Percentiles rank a stretch among this genome's conserved stretches.
These are phyloP conservation scores for Hericium rajendrae DNA, from an alignment of 768 basidiomycete species.

Conservation along the genomic window DNA sequence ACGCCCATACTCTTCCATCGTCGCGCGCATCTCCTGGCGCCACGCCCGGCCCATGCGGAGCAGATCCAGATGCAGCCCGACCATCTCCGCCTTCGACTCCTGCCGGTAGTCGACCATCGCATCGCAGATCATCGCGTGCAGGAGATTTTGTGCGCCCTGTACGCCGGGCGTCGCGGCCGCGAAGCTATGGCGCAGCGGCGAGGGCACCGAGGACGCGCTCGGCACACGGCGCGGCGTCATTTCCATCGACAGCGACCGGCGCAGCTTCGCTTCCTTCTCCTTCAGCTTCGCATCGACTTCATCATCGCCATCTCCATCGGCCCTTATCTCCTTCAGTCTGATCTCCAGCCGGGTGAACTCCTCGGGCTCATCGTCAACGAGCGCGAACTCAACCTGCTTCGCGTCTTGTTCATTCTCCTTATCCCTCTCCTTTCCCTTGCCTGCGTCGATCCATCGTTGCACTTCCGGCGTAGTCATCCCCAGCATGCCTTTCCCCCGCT, in stretches of 20 bases:
- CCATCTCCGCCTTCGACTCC: constrained; percentile 64
- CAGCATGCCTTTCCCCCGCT: constrained; percentile 19
- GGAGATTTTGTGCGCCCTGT: constrained; percentile 44
- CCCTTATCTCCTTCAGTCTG: constrained; percentile 21
- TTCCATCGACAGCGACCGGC: constrained; percentile 29
- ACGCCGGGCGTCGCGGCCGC: constrained; percentile 29
- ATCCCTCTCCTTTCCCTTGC: constrained; percentile 20
- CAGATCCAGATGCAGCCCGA: constrained; percentile 65
- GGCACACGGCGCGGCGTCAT: constrained; percentile 43
- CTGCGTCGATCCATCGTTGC: constrained; percentile 39
- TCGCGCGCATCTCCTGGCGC: constrained; percentile 51
- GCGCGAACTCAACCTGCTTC: constrained; percentile 31
- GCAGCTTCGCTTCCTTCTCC: constrained; percentile 25
- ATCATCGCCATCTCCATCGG: constrained; percentile 33
- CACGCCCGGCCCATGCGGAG: constrained; percentile 62
- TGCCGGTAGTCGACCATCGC: constrained; percentile 66
- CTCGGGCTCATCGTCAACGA: constrained; percentile 26
- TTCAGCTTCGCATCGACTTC: constrained; percentile 30
- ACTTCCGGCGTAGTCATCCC: constrained; percentile 47
- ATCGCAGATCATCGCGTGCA: constrained; percentile 57
- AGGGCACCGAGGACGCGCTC: constrained; percentile 10
- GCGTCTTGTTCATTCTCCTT: neutral
- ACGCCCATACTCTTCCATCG: constrained; percentile 53
- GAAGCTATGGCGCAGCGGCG: constrained; percentile 26
- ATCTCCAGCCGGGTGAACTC: constrained; percentile 16